phyloP scores from a whole-genome alignment of 176 grass and related monocot species.

The Stipa capillata region DNA sequence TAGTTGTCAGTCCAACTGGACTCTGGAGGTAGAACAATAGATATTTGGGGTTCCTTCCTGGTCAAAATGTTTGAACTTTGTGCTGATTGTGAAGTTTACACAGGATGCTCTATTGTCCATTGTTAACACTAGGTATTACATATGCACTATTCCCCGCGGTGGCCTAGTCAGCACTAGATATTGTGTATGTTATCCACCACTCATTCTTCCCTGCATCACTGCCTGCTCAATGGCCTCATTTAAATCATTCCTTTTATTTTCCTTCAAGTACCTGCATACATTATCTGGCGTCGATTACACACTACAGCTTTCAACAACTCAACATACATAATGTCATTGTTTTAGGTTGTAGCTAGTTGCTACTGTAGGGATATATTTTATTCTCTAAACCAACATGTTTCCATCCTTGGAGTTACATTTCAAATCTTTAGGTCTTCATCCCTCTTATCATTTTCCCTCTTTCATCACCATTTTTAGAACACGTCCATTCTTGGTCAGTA shows the following conservation, averaged over 20 bases:
- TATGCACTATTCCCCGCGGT: not conserved
- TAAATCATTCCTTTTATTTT: not conserved
- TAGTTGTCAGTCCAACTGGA: not conserved
- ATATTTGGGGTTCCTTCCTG: not conserved
- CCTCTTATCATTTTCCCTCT: not conserved
- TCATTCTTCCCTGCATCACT: not conserved
- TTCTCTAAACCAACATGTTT: not conserved
- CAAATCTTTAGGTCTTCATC: not conserved
- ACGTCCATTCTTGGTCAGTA: not conserved
- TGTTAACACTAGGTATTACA: not conserved
- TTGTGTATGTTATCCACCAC: not conserved
- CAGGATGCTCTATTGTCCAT: not conserved
- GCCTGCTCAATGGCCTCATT: not conserved
- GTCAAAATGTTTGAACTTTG: not conserved
- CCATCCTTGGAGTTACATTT: not conserved
- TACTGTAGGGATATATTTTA: not conserved
- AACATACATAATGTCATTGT: not conserved
- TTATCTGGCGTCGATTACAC: not conserved
- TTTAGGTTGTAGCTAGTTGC: not conserved
- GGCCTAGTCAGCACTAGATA: not conserved
- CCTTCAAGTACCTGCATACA: not conserved
- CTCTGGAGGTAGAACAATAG: not conserved
- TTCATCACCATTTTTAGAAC: not conserved
- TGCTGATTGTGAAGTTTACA: not conserved
- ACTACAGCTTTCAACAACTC: not conserved